phyloP scores from a whole-genome alignment of 2,329 filamentous ascomycete species.

The Cylindrodendrum hubeiense region DNA sequence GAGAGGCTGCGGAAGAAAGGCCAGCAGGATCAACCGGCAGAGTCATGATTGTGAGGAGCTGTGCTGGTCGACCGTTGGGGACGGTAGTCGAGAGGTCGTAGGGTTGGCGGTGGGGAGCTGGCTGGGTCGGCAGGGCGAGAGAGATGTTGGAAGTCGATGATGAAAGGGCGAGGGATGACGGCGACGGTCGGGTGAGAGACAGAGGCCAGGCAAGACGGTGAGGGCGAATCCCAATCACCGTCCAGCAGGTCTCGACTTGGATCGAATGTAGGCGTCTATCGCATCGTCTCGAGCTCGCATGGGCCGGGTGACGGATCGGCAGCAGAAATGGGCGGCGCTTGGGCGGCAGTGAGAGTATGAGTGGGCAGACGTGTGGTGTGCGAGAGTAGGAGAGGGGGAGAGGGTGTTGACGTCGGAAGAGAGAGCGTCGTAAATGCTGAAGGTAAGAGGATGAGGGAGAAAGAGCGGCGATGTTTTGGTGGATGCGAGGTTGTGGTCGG shows the following conservation, averaged over 20 bases:
- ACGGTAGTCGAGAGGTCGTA: background rate
- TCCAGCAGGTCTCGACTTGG: conserved; percentile 39
- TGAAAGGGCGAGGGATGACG: background rate
- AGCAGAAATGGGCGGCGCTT: conserved; percentile 24
- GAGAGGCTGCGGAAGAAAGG: conserved; percentile 47
- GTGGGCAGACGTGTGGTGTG: conserved; percentile 5
- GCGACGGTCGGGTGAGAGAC: background rate
- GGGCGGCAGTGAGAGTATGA: conserved; percentile 29
- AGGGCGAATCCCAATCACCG: conserved; percentile 41
- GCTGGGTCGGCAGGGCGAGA: conserved; percentile 7
- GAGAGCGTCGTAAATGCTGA: conserved; percentile 1
- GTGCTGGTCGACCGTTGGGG: conserved; percentile 20
- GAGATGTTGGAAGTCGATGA: background rate
- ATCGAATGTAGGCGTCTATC: conserved; percentile 39
- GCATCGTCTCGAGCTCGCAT: conserved; percentile 44
- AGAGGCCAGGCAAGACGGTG: conserved; percentile 34
- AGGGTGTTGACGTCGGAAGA: background rate
- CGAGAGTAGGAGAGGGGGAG: background rate
- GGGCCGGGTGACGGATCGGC: conserved; percentile 29
- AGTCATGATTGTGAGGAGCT: conserved; percentile 47
- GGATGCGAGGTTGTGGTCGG: conserved; percentile 13
- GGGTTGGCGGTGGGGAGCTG: conserved; percentile 16
- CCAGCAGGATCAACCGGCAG: conserved; percentile 47
- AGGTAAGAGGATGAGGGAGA: conserved; percentile 17
- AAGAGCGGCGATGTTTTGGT: conserved; percentile 28